Conservation (phyloP, 2,329 filamentous ascomycete genomes). For the Metarhizium humberi region DNA sequence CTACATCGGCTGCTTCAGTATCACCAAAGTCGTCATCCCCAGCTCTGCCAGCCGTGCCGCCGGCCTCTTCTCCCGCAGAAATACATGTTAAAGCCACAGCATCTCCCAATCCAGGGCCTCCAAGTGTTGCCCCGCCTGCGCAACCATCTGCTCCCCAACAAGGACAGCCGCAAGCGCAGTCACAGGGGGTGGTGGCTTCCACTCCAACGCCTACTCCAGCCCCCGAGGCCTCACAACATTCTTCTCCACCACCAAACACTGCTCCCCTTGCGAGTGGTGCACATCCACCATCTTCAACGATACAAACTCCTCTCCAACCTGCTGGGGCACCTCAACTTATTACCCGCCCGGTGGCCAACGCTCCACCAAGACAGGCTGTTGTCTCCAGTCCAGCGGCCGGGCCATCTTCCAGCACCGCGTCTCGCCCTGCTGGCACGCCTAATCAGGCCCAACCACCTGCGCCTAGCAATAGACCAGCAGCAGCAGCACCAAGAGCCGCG, state of each 20-base stretch:
- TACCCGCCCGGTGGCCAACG: constrained; percentile 13
- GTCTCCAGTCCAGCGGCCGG: constrained; percentile 9
- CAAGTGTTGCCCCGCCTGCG: constrained; percentile 3
- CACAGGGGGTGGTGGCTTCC: neutral
- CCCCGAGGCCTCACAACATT: neutral
- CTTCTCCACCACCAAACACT: neutral
- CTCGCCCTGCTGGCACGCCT: constrained; percentile 1
- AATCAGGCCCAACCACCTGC: constrained; percentile 6
- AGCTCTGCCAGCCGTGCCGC: constrained; percentile 7
- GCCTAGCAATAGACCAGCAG: constrained; percentile 14
- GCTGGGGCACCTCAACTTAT: constrained; percentile 13
- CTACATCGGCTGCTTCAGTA: constrained; percentile 10
- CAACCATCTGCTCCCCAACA: neutral
- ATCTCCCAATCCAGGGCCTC: constrained; percentile 6
- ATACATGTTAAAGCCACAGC: neutral
- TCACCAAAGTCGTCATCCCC: constrained; percentile 13
- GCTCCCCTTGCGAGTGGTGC: constrained; percentile 4
- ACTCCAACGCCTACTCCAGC: neutral
- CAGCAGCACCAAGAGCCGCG: neutral
- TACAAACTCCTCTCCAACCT: constrained; percentile 9
- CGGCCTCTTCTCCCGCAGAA: constrained; percentile 3
- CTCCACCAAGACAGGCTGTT: constrained; percentile 10
- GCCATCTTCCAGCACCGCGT: neutral
- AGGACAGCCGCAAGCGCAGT: neutral
- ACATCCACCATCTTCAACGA: constrained; percentile 2